Evolutionary conservation across 768 basidiomycete genomes (phyloP), one percentile per base, ranked within the genome.

Genomic region (Lactarius evosmus): DNA sequence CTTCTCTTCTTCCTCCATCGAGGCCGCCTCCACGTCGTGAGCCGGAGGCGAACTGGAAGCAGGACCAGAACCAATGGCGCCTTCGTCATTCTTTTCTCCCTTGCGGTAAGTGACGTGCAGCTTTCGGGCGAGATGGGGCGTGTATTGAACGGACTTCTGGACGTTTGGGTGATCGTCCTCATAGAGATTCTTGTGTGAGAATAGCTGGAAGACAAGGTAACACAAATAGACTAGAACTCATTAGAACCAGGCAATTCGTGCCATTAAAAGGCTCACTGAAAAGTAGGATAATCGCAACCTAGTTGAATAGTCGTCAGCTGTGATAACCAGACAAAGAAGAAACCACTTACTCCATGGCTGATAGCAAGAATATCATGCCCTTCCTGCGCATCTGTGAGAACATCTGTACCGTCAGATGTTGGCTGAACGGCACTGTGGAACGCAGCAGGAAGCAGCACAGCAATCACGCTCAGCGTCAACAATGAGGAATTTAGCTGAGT

Each of bases 401-500:
- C 64, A 29, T 62, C 67, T 40, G 69, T 71, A 41, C 38, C 66
- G n/a, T 53, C 49, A 2, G 55, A 5, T 17, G 40, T 0, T n/a
- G 71, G 61, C 22, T 68, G 57, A 11, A 78, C 75, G 27, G 83
- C 77, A 66, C 88, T 81, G 66, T 92, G 87, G 74, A 90, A 95
- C 1, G 89, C 91, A 29, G 89, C 89, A 7, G 91, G 91, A 19
- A 93, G 76, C 9, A 93, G 78, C 11, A 93, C 79, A 56, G 86
- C 91, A 69, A 89, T 87, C 56, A 93, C 91, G 68, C 90, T 91
- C 58, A 93, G 78, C 32, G 83, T 88, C 60, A 93, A 75, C 12
- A 93, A 72, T 3, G 91, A 91, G 0, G 87, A 83, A 73, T 92
- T 90, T 46, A 90, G 71, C 71, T 91, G 89, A 7, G 85, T 83